Evolutionary conservation across 257 asterid species (phyloP).

Genomic region (Buddleja alternifolia): DNA sequence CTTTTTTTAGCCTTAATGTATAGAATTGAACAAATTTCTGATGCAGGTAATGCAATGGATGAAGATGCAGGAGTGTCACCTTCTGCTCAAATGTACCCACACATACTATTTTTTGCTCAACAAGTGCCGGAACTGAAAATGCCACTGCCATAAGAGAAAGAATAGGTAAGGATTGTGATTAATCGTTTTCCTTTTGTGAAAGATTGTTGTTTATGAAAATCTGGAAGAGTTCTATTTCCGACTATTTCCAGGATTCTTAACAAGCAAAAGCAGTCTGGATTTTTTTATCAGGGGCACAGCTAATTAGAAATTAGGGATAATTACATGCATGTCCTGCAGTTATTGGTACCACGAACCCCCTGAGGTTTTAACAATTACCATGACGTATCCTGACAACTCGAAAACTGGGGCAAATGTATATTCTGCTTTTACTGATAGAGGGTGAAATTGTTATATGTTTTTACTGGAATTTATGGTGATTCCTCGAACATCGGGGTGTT

Average conservation of each 20-base stretch:
- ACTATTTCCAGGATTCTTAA: not conserved
- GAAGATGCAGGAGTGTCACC: constrained; percentile 80
- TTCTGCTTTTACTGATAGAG: too few relatives aligned
- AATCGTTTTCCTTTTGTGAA: not conserved
- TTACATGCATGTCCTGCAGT: too few relatives aligned
- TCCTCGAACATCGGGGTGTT: not conserved
- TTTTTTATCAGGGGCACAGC: not conserved
- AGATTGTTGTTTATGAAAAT: not conserved
- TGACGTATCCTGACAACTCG: too few relatives aligned
- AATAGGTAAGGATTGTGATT: constrained; percentile 46
- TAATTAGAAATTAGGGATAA: not conserved
- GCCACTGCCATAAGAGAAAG: constrained; percentile 60
- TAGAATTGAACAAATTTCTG: too few relatives aligned
- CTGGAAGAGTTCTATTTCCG: too few relatives aligned
- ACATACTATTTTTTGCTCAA: constrained; percentile 64
- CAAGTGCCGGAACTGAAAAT: constrained; percentile 57
- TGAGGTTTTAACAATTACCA: too few relatives aligned
- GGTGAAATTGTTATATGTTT: too few relatives aligned
- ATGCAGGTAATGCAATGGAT: constrained; percentile 94
- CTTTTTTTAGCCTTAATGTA: not conserved
- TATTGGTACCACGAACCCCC: too few relatives aligned
- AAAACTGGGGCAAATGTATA: too few relatives aligned
- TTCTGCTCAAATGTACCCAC: constrained; percentile 58
- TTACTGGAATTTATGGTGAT: too few relatives aligned
- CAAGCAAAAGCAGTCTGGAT: not conserved